Evolutionary conservation across 2,329 filamentous ascomycete species (phyloP), one percentile per base, ranked within the genome.

Genomic region (Penicillium glabrum): DNA sequence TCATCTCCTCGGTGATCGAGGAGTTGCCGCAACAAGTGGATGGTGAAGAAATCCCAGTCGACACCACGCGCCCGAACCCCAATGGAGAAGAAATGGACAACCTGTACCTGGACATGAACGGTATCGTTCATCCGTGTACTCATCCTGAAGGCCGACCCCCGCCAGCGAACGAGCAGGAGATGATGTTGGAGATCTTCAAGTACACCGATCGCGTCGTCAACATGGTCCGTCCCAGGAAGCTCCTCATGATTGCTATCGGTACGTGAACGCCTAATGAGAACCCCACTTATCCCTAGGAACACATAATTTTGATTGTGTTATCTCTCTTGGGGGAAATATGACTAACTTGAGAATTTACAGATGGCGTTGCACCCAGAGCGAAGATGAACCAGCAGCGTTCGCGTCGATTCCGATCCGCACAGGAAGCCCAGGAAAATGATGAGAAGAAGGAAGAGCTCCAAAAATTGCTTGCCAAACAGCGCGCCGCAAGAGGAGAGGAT

Each of bases 381-480:
- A 99, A 99, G 78, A 99, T 99, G 95, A 99, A 99, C 74, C 96
- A 99, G 74, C 95, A 99, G 78, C 91, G 95, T 60, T 96, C 95
- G 43, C 86, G 95, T 75, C 91, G 95, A 69, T 99, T 99, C 78
- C 89, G 95, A 60, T 90, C 93, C 23, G 95, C 93, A 2, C 91
- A 93, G 73, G 95, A 99, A 73, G 95, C 95, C 16, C 88, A 91
- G 70, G 92, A 98, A 73, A 96, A 97, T 72, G 92, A 96, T 70
- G 87, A 89, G 56, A 91, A 97, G 72, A 96, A 96, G 70, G 87
- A 89, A 61, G 91, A 96, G 72, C 87, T 97, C 48, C 81, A 93
- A 58, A 93, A 93, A 68, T 81, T 96, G 72, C 82, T 98, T 53
- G 90, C 89, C 70, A 86, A 89, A 65, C 89, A 96, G 71, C 90